phyloP scores from a whole-genome alignment of 2,329 filamentous ascomycete species.

The Fusarium protoensiforme region DNA sequence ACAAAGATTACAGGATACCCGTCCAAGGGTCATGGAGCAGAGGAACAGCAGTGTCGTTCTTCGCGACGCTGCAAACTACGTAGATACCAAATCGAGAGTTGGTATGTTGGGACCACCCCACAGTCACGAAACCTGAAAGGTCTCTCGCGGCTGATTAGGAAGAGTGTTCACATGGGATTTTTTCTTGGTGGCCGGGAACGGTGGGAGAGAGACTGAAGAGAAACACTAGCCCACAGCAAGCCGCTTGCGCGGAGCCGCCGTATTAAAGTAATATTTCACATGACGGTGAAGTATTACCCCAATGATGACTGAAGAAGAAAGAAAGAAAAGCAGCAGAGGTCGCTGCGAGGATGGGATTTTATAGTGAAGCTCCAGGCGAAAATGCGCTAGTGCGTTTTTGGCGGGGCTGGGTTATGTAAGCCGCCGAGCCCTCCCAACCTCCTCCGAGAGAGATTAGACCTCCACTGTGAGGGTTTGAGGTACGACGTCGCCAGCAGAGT shows the following conservation, averaged over 20 bases:
- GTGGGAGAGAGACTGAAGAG: conserved; percentile 62
- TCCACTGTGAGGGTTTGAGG: background rate
- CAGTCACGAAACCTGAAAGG: conserved; percentile 58
- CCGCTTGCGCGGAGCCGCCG: conserved; percentile 64
- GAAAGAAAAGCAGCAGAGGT: background rate
- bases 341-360: background rate
- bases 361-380: background rate
- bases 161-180: conserved; percentile 56
- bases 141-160: conserved; percentile 56
- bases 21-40: background rate
- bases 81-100: background rate
- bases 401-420: background rate
- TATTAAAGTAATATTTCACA: conserved; percentile 55
- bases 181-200: conserved; percentile 66
- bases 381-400: conserved; percentile 1
- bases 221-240: conserved; percentile 64
- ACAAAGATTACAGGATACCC: background rate
- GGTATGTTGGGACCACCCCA: conserved; percentile 63
- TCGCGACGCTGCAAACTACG: background rate
- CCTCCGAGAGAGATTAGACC: background rate
- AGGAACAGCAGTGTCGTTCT: background rate
- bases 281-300: conserved; percentile 33
- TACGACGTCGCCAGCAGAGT: background rate
- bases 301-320: conserved; percentile 24
- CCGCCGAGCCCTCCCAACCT: background rate